phyloP scores from a whole-genome alignment of 176 grass and related monocot genomes.

The Cymbopogon citratus region DNA sequence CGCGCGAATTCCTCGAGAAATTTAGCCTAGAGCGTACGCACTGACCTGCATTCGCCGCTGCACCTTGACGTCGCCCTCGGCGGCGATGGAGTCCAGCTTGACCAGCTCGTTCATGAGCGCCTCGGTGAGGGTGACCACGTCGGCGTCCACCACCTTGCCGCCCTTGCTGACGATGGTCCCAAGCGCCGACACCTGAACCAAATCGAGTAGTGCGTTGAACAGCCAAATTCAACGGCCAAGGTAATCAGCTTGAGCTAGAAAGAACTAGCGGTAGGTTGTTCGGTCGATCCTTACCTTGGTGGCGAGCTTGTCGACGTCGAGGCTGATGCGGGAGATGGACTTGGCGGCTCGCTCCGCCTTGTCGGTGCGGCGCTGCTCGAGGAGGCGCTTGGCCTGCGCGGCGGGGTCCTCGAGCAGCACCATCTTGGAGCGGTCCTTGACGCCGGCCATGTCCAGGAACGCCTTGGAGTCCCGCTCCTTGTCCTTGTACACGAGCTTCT shows the following conservation, averaged over 20 bases:
- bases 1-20: not conserved
- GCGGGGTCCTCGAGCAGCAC: constrained; percentile 65
- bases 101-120: constrained; percentile 88
- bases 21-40: not conserved
- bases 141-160: constrained; percentile 64
- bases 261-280: not conserved
- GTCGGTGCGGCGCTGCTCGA: constrained; percentile 62
- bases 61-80: constrained; percentile 85
- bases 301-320: constrained; percentile 79
- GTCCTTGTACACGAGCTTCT: constrained; percentile 85
- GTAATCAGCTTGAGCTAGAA: not conserved
- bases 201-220: not conserved
- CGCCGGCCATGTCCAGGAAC: constrained; percentile 73
- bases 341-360: constrained; percentile 69
- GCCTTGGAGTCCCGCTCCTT: constrained; percentile 81
- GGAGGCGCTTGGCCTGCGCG: constrained; percentile 70
- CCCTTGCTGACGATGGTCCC: constrained; percentile 66
- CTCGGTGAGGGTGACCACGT: constrained; percentile 72
- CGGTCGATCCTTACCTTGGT: constrained; percentile 41
- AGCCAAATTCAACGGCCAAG: not conserved
- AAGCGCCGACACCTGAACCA: constrained; percentile 67
- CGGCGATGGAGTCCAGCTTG: constrained; percentile 73
- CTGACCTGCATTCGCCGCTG: constrained; percentile 73
- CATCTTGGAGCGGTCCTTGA: constrained; percentile 90
- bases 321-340: constrained; percentile 57